phyloP scores from a whole-genome alignment of 257 asterid species.

The Petunia secreta region DNA sequence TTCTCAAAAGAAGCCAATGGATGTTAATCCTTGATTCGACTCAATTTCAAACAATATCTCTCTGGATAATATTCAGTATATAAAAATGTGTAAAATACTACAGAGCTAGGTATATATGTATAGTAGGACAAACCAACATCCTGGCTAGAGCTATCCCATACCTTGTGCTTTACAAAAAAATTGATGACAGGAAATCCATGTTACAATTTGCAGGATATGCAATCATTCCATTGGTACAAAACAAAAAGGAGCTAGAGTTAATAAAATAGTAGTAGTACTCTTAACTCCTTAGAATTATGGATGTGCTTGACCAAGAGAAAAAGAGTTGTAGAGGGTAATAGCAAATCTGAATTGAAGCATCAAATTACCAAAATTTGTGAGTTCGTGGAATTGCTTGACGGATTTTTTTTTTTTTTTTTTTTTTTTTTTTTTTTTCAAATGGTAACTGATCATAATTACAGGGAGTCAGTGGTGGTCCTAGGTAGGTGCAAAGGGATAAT shows the following conservation, averaged over 20 bases:
- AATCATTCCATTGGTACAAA: not conserved
- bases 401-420: no score
- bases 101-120: not conserved
- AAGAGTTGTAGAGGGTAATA: no score
- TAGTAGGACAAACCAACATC: not conserved
- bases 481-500: no score
- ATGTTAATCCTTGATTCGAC: not conserved
- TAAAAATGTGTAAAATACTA: no score
- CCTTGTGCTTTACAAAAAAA: not conserved
- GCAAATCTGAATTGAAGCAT: no score
- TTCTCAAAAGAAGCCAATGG: not conserved
- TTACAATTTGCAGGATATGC: not conserved
- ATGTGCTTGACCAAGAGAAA: not conserved
- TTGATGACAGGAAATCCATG: not conserved
- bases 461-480: no score
- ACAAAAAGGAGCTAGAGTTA: not conserved
- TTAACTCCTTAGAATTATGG: not conserved
- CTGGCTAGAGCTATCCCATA: not conserved
- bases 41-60: constrained; percentile 14
- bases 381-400: no score
- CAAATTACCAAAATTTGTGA: no score
- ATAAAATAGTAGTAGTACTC: not conserved
- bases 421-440: no score
- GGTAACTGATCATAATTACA: no score
- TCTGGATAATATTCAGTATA: not conserved